Evolutionary conservation across 1,284 basidiomycete genomes (phyloP), one percentile per base, ranked within the genome.

Genomic region (Earliella scabrosa): DNA sequence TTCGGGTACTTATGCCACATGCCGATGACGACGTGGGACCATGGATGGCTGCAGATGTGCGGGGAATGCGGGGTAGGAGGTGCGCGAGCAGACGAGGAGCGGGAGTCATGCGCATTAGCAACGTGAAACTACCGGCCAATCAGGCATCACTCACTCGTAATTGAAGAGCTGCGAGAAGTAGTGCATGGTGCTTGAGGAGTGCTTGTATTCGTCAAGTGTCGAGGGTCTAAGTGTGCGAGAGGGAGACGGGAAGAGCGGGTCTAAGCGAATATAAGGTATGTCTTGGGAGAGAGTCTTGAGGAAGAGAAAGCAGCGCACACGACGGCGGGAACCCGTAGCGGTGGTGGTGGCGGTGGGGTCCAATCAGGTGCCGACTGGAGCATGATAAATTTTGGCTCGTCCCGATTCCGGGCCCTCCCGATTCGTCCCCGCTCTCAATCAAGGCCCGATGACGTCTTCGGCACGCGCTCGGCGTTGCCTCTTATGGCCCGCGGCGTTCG

Each of bases 1-100:
- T 97, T 97, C 45, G 95, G 95, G 73, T 98, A 98, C 80, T 98
- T 98, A 66, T 92, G 90, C 88, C 92, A 93, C 80, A 96, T 90
- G 65, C 90, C 90, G 70, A 89, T 88, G 63, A 94, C 84, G 64
- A 94, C 91, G 77, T 94, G 92, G 46, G 87, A 82, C 82, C 92
- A 93, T 52, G 92, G 82, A 68, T 93, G 92, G 63, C 93, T 95
- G 55, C n/a, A 54, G 56, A 53, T 40, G 35, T 18, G 53, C 35
- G 38, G 36, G 39, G 52, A 40, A 24, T 29, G 46, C 26, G n/a
- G 10, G 26, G 20, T 14, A 43, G 20, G 21, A 16, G 20, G 18
- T 26, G 21, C 24, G 34, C n/a, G 35, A 18, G 38, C n/a, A 13
- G 14, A 10, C 43, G 27, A 20, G 27, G 47, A 39, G 27, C 14